phyloP scores from a whole-genome alignment of 257 asterid genomes.

The Jacaranda mimosifolia region DNA sequence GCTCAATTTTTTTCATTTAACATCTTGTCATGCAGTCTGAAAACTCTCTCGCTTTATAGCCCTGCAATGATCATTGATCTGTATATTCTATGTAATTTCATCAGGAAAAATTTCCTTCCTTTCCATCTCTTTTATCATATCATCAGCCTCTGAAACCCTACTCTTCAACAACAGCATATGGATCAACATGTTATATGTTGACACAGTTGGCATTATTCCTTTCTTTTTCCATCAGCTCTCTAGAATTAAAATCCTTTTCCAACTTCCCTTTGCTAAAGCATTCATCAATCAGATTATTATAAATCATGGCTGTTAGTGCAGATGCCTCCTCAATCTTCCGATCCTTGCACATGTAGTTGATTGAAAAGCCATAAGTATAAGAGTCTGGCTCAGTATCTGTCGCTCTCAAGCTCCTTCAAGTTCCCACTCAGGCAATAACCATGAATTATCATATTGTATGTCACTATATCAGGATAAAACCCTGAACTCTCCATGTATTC shows the following conservation, averaged over 20 bases:
- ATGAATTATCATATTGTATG: conserved; percentile 57
- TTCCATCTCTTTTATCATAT: conserved; percentile 55
- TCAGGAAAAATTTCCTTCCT: conserved; percentile 51
- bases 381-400: conserved; percentile 54
- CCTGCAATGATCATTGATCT: conserved; percentile 58
- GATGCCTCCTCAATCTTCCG: conserved; percentile 55
- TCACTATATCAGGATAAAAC: conserved; percentile 56
- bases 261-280: conserved; percentile 58
- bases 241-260: conserved; percentile 54
- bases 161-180: conserved; percentile 54
- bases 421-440: conserved; percentile 52
- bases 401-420: conserved; percentile 50
- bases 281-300: conserved; percentile 58
- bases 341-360: conserved; percentile 50
- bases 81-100: conserved; percentile 56
- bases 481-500: conserved; percentile 55
- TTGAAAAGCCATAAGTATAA: conserved; percentile 55
- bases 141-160: conserved; percentile 43
- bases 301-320: conserved; percentile 52
- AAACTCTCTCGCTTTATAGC: conserved; percentile 54
- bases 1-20: conserved; percentile 52
- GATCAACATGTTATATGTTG: conserved; percentile 64
- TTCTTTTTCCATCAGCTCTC: conserved; percentile 61
- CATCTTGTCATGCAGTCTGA: conserved; percentile 61
- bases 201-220: conserved; percentile 52